Percentiles rank a stretch among this genome's conserved stretches.
Conservation (phyloP, 73 alveolate genomes). For the Paraurostyla sp. region DNA sequence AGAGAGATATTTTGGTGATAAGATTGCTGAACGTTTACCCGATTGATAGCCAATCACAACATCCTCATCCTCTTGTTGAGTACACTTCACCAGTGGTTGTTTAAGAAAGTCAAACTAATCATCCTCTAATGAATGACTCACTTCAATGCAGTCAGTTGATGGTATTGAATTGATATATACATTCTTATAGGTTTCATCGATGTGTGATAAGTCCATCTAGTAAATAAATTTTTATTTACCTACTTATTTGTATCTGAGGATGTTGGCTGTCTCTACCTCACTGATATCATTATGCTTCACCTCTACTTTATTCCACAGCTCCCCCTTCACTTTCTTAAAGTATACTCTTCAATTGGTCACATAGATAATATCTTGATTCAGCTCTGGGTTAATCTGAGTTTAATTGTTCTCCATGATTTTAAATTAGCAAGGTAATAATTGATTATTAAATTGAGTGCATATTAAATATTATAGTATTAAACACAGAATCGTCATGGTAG, state of each 20-base stretch:
- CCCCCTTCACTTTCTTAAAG: slow-evolving; percentile 48
- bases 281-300: background rate
- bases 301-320: slow-evolving; percentile 11
- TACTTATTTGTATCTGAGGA: slow-evolving; percentile 38
- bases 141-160: slow-evolving; percentile 7
- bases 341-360: background rate
- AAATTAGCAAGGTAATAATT: too few relatives aligned
- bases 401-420: too few relatives aligned
- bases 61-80: background rate
- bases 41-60: slow-evolving; percentile 3
- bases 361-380: background rate
- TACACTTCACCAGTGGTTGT: background rate
- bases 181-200: background rate
- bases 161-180: slow-evolving; percentile 47
- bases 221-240: background rate
- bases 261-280: background rate
- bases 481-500: background rate
- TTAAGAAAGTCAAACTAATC: background rate
- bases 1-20: slow-evolving; percentile 59
- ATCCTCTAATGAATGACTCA: background rate
- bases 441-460: too few relatives aligned
- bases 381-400: too few relatives aligned
- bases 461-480: too few relatives aligned
- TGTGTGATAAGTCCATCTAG: background rate
- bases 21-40: slow-evolving; percentile 87